Evolutionary conservation across 768 basidiomycete genomes (phyloP).

Genomic region (Lactifluus rugatus): DNA sequence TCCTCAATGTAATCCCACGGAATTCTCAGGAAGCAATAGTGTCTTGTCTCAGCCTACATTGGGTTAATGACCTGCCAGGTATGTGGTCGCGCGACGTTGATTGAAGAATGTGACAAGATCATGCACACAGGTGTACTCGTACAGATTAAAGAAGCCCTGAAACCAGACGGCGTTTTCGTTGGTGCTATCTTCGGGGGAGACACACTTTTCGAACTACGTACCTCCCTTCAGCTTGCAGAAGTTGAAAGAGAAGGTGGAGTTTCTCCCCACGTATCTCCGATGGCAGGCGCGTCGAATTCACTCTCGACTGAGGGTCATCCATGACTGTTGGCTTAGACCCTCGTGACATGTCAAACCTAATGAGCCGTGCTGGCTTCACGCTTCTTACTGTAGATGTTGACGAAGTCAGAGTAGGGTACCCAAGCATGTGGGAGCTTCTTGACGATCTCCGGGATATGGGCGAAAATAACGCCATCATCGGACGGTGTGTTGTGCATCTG

Average conservation of each 20-base stretch:
- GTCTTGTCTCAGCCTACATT: conserved; percentile 86
- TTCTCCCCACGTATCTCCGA: conserved; percentile 93
- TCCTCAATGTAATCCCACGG: conserved; percentile 53
- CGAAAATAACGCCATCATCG: conserved; percentile 85
- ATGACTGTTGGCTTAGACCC: conserved; percentile 47
- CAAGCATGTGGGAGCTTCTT: conserved; percentile 92
- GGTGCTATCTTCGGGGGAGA: conserved; percentile 95
- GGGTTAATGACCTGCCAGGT: conserved; percentile 98
- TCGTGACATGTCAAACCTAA: conserved; percentile 84
- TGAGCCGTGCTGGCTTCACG: conserved; percentile 88
- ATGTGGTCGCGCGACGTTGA: conserved; percentile 10
- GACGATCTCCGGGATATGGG: conserved; percentile 96
- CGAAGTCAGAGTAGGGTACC: conserved; percentile 84
- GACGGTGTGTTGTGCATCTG: conserved; percentile 41
- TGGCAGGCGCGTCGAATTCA: conserved; percentile 62
- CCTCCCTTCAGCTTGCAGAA: conserved; percentile 89
- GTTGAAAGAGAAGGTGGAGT: conserved; percentile 91
- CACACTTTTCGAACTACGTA: conserved; percentile 88
- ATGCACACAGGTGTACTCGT: conserved; percentile 60
- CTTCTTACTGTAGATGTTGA: conserved; percentile 92
- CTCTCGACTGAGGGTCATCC: neutral
- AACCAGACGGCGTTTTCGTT: conserved; percentile 89
- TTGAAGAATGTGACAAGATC: neutral
- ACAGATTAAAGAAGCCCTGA: conserved; percentile 76
- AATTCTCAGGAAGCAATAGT: conserved; percentile 87